Base-by-base conservation (phyloP, 768 basidiomycete genomes). In the Termitomyces sp. region DNA sequence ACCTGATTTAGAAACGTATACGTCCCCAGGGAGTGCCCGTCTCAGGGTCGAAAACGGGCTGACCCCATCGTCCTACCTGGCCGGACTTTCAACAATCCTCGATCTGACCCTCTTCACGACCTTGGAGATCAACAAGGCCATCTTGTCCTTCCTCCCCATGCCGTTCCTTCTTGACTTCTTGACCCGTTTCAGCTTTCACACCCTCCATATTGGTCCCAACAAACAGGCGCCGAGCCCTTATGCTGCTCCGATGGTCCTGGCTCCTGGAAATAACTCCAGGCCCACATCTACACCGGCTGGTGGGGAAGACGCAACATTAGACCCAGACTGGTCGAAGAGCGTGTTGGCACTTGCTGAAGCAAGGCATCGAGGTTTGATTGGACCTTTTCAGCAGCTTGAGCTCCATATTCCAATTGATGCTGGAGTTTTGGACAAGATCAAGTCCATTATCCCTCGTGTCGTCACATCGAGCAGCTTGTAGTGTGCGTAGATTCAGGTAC, bases 181-280 rank as follows among this genome's bases (percentile, higher is more conserved):
- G 6, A 26, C 7, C 30, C 33, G 48, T 14, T 42, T 55, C 35
- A 56, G 26, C 44, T 24, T 56, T 30, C 22, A 48, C 8, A 56
- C 50, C 20, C 48, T 61, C 18, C 49, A 40, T 8, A 43, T 61
- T 3, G 50, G 48, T 16, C 56, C 32, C 1, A 57, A 42, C 36
- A 52, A 58, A 16, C 56, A 35, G 20, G 52, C 57, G 9, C 58
- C 47, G 9, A 54, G 58, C 22, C 53, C 47, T 44, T 58, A 58
- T 43, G 30, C 22, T 30, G 28, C 46, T 20, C 53, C 53, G 4
- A 47, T 24, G 30, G 46, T 52, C 13, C 6, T 24, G n/a, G n/a
- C 46, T 36, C 58, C 46, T 2, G 53, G 58, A 20, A 22, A 38
- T 6, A 32, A 54, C 45, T 35, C 30, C 5, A 20, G 16, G 24